phyloP scores from a whole-genome alignment of 179 eudicot species.

The Silene vulgaris region DNA sequence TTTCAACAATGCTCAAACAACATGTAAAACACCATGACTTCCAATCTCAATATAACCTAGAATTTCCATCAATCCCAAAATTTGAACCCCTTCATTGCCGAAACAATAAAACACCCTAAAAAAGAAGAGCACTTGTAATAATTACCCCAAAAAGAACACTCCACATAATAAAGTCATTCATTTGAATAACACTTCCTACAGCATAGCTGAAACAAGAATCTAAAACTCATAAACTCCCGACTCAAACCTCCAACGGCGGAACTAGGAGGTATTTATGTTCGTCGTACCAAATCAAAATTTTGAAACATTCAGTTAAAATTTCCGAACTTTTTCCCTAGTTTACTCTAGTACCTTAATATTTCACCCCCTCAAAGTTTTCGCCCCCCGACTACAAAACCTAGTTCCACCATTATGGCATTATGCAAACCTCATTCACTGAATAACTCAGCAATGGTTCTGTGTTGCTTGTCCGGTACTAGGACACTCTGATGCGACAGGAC shows the following conservation, averaged over 20 bases:
- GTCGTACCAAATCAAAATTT: too few relatives aligned
- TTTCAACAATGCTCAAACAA: background rate
- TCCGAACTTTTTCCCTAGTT: background rate
- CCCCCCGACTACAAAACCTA: background rate
- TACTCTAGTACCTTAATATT: too few relatives aligned
- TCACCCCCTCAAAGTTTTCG: too few relatives aligned
- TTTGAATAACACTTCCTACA: background rate
- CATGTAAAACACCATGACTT: background rate
- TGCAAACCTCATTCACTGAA: background rate
- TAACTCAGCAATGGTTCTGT: background rate
- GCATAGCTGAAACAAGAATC: background rate
- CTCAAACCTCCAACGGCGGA: background rate
- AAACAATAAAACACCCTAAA: background rate
- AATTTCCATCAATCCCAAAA: background rate
- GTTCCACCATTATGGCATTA: background rate
- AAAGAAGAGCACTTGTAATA: background rate
- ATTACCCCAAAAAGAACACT: background rate
- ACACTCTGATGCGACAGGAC: too few relatives aligned
- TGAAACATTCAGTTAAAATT: background rate
- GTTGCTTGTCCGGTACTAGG: too few relatives aligned
- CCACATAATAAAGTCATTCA: background rate
- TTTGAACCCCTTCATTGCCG: background rate
- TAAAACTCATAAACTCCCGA: slow-evolving; percentile 7
- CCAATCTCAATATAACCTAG: background rate
- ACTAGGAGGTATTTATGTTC: background rate